Percentiles rank a stretch among this genome's conserved stretches.
phyloP scores from a whole-genome alignment of 75 land plant species.

The Selaginella tamariscina region DNA sequence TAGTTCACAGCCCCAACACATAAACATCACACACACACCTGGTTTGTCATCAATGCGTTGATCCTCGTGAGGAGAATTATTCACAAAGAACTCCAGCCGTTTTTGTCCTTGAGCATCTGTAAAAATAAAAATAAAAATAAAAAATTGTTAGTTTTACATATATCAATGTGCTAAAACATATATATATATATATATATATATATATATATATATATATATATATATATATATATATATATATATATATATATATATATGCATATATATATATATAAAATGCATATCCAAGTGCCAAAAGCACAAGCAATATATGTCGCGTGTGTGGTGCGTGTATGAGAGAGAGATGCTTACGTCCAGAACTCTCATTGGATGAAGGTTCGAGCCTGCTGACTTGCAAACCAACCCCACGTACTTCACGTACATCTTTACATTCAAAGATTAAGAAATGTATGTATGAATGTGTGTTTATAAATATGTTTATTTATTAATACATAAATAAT shows the following conservation, averaged over 20 bases:
- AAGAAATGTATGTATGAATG: not conserved
- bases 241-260: too few species aligned
- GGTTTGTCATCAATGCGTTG: constrained; percentile 16
- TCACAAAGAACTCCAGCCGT: not conserved
- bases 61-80: constrained; percentile 11
- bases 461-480: too few species aligned
- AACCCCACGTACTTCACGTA: constrained; percentile 69
- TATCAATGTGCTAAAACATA: too few species aligned
- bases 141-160: not conserved
- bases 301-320: too few species aligned
- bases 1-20: too few species aligned
- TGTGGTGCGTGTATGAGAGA: too few species aligned
- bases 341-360: too few species aligned
- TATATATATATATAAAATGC: too few species aligned
- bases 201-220: too few species aligned
- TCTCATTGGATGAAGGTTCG: constrained; percentile 23
- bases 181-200: too few species aligned
- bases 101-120: constrained; percentile 24
- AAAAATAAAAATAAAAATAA: constrained; percentile 7
- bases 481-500: too few species aligned
- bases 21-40: constrained; percentile 15
- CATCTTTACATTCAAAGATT: constrained; percentile 33
- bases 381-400: constrained; percentile 82
- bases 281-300: too few species aligned
- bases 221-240: not conserved